Evolutionary conservation across 306 rosid genomes (phyloP).

Genomic region (Sechiopsis laciniata): DNA sequence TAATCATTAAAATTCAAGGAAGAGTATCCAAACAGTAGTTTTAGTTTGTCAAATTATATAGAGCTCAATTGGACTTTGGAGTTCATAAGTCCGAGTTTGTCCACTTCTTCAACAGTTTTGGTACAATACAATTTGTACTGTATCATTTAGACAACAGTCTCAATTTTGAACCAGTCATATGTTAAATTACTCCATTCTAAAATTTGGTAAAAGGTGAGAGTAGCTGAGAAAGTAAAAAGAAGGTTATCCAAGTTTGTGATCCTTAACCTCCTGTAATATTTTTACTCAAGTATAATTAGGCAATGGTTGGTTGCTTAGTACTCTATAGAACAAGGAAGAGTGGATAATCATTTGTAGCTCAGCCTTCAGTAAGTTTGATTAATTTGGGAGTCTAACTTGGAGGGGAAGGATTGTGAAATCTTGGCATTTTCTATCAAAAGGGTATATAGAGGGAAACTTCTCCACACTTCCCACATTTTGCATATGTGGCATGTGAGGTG

Average conservation of each 20-base stretch:
- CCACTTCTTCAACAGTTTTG: too few relatives aligned
- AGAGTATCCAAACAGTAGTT: not conserved
- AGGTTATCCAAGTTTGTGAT: not conserved
- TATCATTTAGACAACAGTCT: not conserved
- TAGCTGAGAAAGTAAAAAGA: not conserved
- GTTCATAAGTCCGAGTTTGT: not conserved
- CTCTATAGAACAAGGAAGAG: too few relatives aligned
- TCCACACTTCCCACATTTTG: too few relatives aligned
- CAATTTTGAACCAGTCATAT: not conserved
- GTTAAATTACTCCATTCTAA: not conserved
- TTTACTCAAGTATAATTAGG: too few relatives aligned
- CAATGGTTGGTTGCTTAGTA: too few relatives aligned
- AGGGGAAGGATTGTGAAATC: too few relatives aligned
- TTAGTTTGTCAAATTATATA: not conserved
- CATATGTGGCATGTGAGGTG: too few relatives aligned
- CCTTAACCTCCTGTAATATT: too few relatives aligned
- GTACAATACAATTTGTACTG: too few relatives aligned
- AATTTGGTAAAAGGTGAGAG: not conserved
- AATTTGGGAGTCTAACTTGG: not conserved
- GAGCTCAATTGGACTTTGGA: not conserved
- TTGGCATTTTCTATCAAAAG: too few relatives aligned
- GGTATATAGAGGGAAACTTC: too few relatives aligned
- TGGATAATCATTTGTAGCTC: not conserved
- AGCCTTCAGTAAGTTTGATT: not conserved
- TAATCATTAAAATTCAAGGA: not conserved